Conservation (phyloP, 2,329 filamentous ascomycete genomes). For the Talaromyces sp. region DNA sequence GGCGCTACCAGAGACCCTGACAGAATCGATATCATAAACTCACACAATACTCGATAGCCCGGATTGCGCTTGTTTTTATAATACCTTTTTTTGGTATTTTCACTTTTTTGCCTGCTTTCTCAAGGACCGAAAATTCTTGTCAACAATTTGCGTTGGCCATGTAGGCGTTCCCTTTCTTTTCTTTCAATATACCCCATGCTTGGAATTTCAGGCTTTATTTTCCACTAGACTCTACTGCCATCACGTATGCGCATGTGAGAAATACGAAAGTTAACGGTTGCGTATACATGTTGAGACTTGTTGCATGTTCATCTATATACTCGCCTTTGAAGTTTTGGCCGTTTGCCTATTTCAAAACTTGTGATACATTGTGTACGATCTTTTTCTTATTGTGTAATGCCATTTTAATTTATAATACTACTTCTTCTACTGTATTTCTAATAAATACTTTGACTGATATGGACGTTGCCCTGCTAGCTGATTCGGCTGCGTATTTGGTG, state of each 20-base stretch:
- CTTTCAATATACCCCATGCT: background rate
- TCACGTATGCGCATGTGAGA: slow-evolving; percentile 8
- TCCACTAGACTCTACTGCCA: background rate
- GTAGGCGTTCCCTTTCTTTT: background rate
- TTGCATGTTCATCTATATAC: background rate
- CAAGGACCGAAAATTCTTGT: background rate
- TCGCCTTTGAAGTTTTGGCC: background rate
- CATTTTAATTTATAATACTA: background rate
- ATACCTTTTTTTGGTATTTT: background rate
- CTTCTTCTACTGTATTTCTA: background rate
- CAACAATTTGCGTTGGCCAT: background rate
- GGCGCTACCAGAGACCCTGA: slow-evolving; percentile 23
- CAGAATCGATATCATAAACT: slow-evolving; percentile 15
- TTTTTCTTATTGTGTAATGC: background rate
- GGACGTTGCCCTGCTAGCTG: background rate
- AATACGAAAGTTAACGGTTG: background rate
- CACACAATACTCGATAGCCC: background rate
- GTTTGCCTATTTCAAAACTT: background rate
- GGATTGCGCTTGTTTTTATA: background rate
- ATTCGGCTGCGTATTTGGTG: background rate
- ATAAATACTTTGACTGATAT: background rate
- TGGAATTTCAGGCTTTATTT: background rate
- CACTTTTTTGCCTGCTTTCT: background rate
- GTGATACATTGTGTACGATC: background rate
- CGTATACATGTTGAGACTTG: background rate